Base-by-base conservation (phyloP, 2,329 filamentous ascomycete genomes). In the Ceratocystis colombiana region DNA sequence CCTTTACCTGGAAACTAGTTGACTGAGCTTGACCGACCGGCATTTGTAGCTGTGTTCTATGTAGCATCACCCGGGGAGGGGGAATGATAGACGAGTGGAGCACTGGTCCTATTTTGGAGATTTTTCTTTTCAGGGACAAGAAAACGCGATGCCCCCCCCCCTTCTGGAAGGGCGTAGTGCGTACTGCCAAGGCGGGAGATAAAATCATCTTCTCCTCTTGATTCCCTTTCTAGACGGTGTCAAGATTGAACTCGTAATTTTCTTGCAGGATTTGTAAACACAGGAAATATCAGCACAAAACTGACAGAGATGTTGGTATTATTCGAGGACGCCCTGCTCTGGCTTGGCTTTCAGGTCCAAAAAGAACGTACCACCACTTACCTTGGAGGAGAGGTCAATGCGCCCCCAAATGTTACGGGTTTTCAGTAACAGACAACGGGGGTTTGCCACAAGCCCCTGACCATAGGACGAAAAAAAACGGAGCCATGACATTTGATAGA, bases 401-500 rank as follows among this genome's bases (percentile, higher is more conserved):
- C 55, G 33, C 2, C 28, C 28, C 5, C 7, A 59, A 59, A 59
- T 20, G 55, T 20, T 59, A 20, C 17, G 25, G 37, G 25, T 20
- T 59, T 37, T 59, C 55, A 59, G 55, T n/a, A 37, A 8, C 55
- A 59, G 55, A 10, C 25, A 37, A 30, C 25, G 55, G 55, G 53
- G 30, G 55, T 59, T 37, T 59, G 55, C 55, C 55, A 59, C 55
- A 20, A 59, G n/a, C 55, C 55, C 55, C 55, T 59, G 55, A 20
- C 25, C 6, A n/a, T 59, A 59, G n/a, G 55, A 33, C 17, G 30
- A 59, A 59, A 59, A 59, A 59, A 20, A 59, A 28, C 8, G 28
- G 55, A 33, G 55, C 55, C 28, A 59, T 37, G 55, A 59, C 55
- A 59, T n/a, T 59, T 59, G 55, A 59, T 59, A 59, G 55, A 59